phyloP scores from a whole-genome alignment of 1,284 basidiomycete species.

The Acaromyces ingoldii region DNA sequence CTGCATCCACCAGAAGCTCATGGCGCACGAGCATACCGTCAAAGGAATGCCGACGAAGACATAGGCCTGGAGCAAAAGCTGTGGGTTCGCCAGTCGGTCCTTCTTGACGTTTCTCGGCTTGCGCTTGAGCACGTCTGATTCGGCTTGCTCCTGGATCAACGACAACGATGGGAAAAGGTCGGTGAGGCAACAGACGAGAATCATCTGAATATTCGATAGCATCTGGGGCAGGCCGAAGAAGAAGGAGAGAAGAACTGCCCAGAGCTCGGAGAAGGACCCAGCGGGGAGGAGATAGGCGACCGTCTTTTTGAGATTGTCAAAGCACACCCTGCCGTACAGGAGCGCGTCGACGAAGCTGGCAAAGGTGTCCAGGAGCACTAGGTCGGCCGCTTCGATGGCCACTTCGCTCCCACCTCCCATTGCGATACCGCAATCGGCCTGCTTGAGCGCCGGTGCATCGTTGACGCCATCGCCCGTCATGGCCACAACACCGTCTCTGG shows the following conservation, averaged over 20 bases:
- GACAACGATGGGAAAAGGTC: conserved; percentile 57
- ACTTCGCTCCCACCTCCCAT: conserved; percentile 54
- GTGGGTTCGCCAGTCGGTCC: conserved; percentile 56
- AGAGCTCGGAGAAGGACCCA: conserved; percentile 63
- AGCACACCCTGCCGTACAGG: conserved; percentile 60
- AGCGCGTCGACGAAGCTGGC: conserved; percentile 36
- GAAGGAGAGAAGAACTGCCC: conserved; percentile 62
- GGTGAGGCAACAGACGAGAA: conserved; percentile 61
- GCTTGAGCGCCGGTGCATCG: conserved; percentile 59
- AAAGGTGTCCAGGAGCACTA: conserved; percentile 40
- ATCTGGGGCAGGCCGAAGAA: conserved; percentile 58
- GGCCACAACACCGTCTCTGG: conserved; percentile 59
- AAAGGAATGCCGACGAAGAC: conserved; percentile 62
- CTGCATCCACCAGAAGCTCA: conserved; percentile 58
- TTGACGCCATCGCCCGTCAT: conserved; percentile 68
- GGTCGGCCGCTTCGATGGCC: conserved; percentile 47
- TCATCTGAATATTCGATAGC: conserved; percentile 56
- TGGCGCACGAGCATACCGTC: conserved; percentile 55
- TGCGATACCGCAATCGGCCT: conserved; percentile 56
- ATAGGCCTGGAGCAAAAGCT: conserved; percentile 64
- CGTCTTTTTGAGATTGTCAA: conserved; percentile 63
- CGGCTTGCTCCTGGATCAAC: conserved; percentile 61
- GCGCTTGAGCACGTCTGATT: conserved; percentile 59
- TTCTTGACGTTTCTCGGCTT: conserved; percentile 63
- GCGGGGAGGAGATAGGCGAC: conserved; percentile 46